phyloP scores from a whole-genome alignment of 108 stramenopile species.

The Cyclotella cryptica region DNA sequence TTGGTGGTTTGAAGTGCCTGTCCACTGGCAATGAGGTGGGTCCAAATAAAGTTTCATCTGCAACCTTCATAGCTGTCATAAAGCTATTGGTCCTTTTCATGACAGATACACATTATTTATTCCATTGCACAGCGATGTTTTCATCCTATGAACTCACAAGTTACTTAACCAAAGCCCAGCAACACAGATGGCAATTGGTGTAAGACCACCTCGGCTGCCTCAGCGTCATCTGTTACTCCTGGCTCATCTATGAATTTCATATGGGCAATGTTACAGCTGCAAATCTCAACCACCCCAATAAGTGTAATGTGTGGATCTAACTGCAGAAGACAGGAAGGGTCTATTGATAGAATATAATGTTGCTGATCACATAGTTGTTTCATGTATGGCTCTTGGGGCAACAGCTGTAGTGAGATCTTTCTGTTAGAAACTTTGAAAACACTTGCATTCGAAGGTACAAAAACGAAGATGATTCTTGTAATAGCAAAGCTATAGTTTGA shows the following conservation, averaged over 20 bases:
- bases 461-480: no score
- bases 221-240: conserved; percentile 10
- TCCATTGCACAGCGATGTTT: conserved; percentile 37
- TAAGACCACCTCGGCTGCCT: conserved; percentile 30
- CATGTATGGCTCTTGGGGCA: conserved; percentile 28
- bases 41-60: conserved; percentile 19
- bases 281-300: conserved; percentile 36
- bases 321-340: not conserved
- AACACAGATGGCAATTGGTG: conserved; percentile 27
- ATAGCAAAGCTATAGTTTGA: no score
- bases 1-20: conserved; percentile 32
- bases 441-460: not conserved
- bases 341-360: conserved; percentile 10
- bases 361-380: conserved; percentile 11
- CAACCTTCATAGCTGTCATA: conserved; percentile 28
- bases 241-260: not conserved
- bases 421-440: conserved; percentile 15
- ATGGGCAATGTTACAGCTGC: conserved; percentile 13
- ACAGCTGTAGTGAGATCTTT: conserved; percentile 30
- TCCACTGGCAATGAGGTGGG: not conserved
- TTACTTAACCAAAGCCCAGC: conserved; percentile 14
- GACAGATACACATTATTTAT: conserved; percentile 36
- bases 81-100: conserved; percentile 7
- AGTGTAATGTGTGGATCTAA: conserved; percentile 45
- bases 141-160: conserved; percentile 23